These are phyloP conservation scores for Poa annua DNA, from an alignment of 176 grass and related monocot species.

Conservation along the genomic window DNA sequence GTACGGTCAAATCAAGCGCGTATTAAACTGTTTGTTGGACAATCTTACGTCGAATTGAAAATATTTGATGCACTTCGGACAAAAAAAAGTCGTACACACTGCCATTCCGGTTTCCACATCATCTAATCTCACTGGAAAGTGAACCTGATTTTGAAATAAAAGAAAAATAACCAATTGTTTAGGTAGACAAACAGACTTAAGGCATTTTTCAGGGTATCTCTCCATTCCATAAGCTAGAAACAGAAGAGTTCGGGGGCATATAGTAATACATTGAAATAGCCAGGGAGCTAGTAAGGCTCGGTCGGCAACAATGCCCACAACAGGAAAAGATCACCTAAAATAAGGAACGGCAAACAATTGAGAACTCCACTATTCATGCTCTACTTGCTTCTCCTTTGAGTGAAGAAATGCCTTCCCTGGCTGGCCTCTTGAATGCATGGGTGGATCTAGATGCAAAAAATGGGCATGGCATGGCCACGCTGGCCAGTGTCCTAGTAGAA, in stretches of 20 bases:
- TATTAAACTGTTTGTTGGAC: no score
- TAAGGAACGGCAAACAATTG: background rate
- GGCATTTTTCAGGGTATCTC: background rate
- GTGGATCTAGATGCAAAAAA: conserved; percentile 1
- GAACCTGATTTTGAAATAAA: background rate
- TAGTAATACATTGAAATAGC: background rate
- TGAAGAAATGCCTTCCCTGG: conserved; percentile 14
- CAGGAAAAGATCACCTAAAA: background rate
- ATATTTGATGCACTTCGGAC: no score
- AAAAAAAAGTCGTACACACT: no score
- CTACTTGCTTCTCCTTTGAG: conserved; percentile 5
- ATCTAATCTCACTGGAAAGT: background rate
- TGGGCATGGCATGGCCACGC: conserved; percentile 6
- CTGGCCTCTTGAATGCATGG: conserved; percentile 10
- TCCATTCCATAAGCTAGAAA: background rate
- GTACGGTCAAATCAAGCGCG: no score
- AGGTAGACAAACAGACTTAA: background rate
- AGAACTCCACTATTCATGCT: background rate
- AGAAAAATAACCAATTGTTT: background rate
- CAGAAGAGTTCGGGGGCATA: background rate
- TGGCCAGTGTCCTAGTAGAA: background rate
- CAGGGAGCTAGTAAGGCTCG: background rate
- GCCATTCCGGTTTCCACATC: no score
- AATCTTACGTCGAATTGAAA: no score
- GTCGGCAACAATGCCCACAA: background rate